These are phyloP conservation scores for Solanum chilense DNA, from an alignment of 257 asterid species.

Conservation along the genomic window DNA sequence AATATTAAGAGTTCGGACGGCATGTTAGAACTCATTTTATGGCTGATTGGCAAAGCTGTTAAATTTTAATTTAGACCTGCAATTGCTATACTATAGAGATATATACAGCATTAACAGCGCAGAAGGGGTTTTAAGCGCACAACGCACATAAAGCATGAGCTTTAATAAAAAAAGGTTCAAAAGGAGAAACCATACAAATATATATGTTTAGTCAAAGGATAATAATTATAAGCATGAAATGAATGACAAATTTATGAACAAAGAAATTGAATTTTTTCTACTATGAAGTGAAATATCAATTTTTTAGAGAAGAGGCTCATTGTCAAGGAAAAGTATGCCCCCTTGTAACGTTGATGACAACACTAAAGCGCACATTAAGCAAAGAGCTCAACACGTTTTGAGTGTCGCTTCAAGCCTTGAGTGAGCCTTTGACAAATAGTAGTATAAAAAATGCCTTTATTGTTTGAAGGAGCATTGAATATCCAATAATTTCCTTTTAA, in stretches of 20 bases:
- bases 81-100: not conserved
- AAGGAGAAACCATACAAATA: not conserved
- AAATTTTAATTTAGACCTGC: not conserved
- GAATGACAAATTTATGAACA: not conserved
- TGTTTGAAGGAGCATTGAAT: not conserved
- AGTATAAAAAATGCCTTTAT: not conserved
- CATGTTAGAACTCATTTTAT: not conserved
- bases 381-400: not conserved
- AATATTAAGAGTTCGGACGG: not conserved
- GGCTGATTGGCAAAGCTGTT: not conserved
- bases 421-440: not conserved
- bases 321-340: not conserved
- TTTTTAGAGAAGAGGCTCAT: not conserved
- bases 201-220: not conserved
- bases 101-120: not conserved
- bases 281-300: not conserved
- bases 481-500: not conserved
- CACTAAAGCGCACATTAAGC: not conserved
- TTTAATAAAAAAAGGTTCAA: not conserved
- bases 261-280: too few species aligned
- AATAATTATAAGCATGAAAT: not conserved
- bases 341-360: not conserved
- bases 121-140: not conserved
- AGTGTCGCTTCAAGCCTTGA: not conserved
- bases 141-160: not conserved